Conservation (phyloP, 2,329 filamentous ascomycete genomes). For the Apiospora phragmitis region DNA sequence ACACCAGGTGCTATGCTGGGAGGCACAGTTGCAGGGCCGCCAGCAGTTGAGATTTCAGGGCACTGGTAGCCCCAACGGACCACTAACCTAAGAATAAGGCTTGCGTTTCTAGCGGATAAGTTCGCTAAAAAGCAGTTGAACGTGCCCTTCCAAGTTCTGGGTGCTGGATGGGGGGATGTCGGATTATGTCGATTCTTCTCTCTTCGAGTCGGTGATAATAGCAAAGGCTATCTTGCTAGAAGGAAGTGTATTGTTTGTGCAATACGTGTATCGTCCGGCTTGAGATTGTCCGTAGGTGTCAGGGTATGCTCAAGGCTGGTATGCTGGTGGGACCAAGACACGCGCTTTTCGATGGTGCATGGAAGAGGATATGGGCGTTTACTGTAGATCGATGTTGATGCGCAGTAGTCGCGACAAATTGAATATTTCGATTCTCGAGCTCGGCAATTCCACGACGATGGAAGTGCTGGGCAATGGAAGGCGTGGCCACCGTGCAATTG, state of each 20-base stretch:
- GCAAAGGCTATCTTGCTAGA: neutral
- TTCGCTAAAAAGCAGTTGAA: neutral
- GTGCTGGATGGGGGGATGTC: neutral
- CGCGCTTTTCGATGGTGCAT: neutral
- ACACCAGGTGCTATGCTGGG: neutral
- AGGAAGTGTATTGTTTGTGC: neutral
- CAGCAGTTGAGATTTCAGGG: constrained; percentile 9
- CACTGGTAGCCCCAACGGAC: constrained; percentile 4
- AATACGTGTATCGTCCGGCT: neutral
- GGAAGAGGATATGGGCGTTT: neutral
- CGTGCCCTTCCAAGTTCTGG: neutral
- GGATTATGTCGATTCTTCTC: neutral
- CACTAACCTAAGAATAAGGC: neutral
- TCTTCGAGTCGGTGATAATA: neutral
- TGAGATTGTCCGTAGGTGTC: neutral
- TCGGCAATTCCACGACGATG: neutral
- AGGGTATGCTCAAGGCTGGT: neutral
- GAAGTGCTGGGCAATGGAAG: neutral
- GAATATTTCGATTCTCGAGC: neutral
- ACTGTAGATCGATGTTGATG: neutral
- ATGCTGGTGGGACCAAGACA: neutral
- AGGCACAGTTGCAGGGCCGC: constrained; percentile 4
- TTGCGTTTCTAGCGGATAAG: neutral
- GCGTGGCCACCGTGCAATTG: neutral
- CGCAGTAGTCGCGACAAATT: neutral